Percentiles rank a stretch among this genome's conserved stretches.
Evolutionary conservation across 2,329 filamentous ascomycete species (phyloP).

Genomic region (Ophiostoma novo-ulmi): DNA sequence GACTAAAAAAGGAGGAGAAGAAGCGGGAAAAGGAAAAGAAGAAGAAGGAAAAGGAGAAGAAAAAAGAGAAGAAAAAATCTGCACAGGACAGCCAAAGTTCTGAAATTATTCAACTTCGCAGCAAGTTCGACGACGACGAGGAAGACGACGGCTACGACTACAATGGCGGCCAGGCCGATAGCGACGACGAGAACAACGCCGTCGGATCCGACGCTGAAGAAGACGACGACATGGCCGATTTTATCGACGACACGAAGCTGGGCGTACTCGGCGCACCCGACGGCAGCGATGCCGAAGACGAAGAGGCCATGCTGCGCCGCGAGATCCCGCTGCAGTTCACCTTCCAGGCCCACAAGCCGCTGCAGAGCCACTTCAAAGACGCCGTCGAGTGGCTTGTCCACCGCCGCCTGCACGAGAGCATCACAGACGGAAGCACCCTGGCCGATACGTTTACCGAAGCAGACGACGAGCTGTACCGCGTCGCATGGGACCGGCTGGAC

Average conservation of each 20-base stretch:
- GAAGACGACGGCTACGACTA: conserved; percentile 23
- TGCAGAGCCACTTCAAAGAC: conserved; percentile 67
- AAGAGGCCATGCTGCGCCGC: conserved; percentile 35
- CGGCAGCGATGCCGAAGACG: conserved; percentile 44
- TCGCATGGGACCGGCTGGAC: conserved; percentile 67
- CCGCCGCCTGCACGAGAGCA: conserved; percentile 58
- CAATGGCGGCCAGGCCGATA: background rate
- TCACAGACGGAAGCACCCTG: background rate
- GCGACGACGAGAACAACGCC: background rate
- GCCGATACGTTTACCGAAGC: conserved; percentile 48
- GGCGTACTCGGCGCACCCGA: conserved; percentile 26
- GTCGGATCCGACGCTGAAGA: conserved; percentile 11
- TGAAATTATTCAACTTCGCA: background rate
- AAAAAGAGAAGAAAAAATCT: background rate
- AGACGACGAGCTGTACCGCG: conserved; percentile 58
- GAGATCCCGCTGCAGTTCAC: conserved; percentile 67
- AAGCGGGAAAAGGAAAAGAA: conserved; percentile 8
- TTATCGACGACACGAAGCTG: conserved; percentile 50
- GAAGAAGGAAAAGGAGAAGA: conserved; percentile 19
- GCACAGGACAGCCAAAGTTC: background rate
- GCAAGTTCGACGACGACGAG: conserved; percentile 21
- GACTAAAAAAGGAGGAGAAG: background rate
- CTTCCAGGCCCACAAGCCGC: conserved; percentile 58
- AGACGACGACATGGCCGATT: conserved; percentile 45
- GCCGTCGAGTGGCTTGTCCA: conserved; percentile 78